Conservation (phyloP, 768 basidiomycete species). For the Tephrocybe sp. region DNA sequence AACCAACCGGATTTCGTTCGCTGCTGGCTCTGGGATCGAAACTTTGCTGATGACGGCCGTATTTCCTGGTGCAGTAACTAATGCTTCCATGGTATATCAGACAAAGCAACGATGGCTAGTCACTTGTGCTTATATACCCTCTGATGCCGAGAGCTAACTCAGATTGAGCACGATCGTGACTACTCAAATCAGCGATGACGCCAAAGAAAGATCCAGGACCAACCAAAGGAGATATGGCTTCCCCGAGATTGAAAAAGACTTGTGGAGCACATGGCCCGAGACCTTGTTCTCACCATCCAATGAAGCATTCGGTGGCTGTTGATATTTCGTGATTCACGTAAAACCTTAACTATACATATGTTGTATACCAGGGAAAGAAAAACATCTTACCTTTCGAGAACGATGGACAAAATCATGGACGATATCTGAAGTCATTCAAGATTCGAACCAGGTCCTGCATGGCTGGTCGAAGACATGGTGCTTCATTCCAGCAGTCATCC, state of each 20-base stretch:
- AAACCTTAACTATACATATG: neutral
- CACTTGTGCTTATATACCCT: too few relatives aligned
- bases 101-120: too few relatives aligned
- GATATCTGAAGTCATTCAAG: constrained; percentile 26
- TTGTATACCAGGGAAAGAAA: neutral
- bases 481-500: constrained; percentile 45
- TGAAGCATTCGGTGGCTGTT: neutral
- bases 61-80: constrained; percentile 24
- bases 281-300: too few relatives aligned
- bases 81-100: constrained; percentile 24
- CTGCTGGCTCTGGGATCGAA: constrained; percentile 23
- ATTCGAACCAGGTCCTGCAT: constrained; percentile 40
- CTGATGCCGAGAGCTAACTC: neutral
- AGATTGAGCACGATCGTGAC: neutral
- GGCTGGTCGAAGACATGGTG: constrained; percentile 36
- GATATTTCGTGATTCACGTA: neutral
- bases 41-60: constrained; percentile 24
- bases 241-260: too few relatives aligned
- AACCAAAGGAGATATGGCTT: too few relatives aligned
- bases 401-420: neutral
- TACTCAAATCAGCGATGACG: too few relatives aligned
- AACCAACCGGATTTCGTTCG: constrained; percentile 25
- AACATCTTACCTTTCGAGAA: neutral
- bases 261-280: too few relatives aligned
- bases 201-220: too few relatives aligned